Evolutionary conservation across 805 yeast species (phyloP), one percentile per base, ranked within the genome.

Genomic region (Wickerhamomyces bisporus): DNA sequence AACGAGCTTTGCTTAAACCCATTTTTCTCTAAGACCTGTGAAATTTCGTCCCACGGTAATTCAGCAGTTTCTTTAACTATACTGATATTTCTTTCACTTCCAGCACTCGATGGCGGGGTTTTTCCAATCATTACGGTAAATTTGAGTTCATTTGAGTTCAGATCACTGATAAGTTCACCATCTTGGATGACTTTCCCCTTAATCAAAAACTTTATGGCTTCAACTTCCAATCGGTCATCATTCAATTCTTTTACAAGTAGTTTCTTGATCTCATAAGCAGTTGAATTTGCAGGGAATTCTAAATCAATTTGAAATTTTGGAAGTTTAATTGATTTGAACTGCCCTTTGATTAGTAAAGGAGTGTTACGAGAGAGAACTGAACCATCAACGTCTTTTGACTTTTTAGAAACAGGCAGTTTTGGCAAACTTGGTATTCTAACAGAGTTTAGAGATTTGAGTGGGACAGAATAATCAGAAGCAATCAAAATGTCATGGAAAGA

Each of bases 111-210:
- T 24, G 4, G 25, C 20, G 11, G 14, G 19, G 10, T 26, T 26
- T 13, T 35, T 25, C 21, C 31, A 16, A 42, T 55, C 72, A 75
- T 67, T 3, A 71, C 73, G 37, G 65, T 72, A 36, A 75, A 59
- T 4, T 62, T 50, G 5, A 70, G 54, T 27, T 54, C 57, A 32
- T 51, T 53, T 5, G 42, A 52, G 10, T 52, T 41, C 20, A 60
- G 61, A 4, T 45, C 48, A 6, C 53, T 53, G 16, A 79, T 39
- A 4, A 64, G 42, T 5, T 70, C 53, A 5, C 75, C 58, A 51
- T 80, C 85, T 27, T 70, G 73, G 16, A 77, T 58, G 8, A 79
- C 85, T 55, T 77, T 79, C 4, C 85, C 82, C 53, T 77, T 80
- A 32, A 77, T 49, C 48, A 80, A 59, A 15, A 80, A 57, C 50